phyloP scores from a whole-genome alignment of 805 yeast genomes.

The Monosporozyma unispora region DNA sequence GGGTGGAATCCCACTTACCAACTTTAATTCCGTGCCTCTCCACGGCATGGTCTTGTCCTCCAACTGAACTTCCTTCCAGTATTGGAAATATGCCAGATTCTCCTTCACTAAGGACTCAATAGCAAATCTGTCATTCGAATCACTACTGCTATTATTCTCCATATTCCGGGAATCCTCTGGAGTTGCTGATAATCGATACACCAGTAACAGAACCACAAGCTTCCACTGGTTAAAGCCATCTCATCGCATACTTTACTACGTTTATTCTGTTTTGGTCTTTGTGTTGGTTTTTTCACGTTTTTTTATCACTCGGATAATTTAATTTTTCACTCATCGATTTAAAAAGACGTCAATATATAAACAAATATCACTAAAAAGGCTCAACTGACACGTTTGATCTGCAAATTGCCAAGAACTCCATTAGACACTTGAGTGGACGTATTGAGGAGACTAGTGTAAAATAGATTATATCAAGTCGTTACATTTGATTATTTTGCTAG shows the following conservation, averaged over 20 bases:
- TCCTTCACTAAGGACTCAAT: slow-evolving; percentile 15
- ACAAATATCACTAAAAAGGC: background rate
- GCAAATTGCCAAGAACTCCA: background rate
- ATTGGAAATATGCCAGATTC: slow-evolving; percentile 22
- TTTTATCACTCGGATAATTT: background rate
- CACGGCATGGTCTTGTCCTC: slow-evolving; percentile 10
- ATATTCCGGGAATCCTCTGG: background rate
- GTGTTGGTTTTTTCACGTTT: background rate
- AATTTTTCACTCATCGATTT: background rate
- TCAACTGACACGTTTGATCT: background rate
- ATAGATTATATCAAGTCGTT: background rate
- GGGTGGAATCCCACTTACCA: slow-evolving; percentile 20
- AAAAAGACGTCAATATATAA: background rate
- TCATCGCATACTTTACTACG: background rate
- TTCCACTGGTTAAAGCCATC: background rate
- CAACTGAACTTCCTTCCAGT: slow-evolving; percentile 20
- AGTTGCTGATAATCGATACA: too few species aligned
- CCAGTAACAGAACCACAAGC: too few species aligned
- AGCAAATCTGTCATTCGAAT: background rate
- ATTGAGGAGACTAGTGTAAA: background rate
- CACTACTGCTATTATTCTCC: background rate
- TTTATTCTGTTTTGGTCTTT: background rate
- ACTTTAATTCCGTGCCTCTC: slow-evolving; percentile 8
- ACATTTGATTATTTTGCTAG: background rate
- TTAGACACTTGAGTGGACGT: background rate